phyloP scores from a whole-genome alignment of 2,329 filamentous ascomycete genomes.

The Nectriaceae sp. region DNA sequence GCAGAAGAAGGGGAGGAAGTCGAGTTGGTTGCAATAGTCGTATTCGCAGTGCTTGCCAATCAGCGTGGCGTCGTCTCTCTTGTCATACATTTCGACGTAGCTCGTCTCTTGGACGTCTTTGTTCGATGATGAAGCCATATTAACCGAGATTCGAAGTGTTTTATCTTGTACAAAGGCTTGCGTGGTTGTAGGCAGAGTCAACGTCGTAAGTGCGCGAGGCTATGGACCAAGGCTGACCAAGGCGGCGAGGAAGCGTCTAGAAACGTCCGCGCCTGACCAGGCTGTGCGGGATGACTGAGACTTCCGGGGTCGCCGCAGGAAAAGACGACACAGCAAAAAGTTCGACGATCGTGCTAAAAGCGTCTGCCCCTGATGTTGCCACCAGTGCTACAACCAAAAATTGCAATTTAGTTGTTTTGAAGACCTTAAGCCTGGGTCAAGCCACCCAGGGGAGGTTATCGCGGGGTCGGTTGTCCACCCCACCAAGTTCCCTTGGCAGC shows the following conservation, averaged over 20 bases:
- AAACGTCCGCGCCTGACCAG: conserved; percentile 33
- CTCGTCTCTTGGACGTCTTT: conserved; percentile 48
- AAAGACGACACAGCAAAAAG: background rate
- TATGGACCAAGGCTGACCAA: conserved; percentile 24
- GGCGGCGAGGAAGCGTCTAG: conserved; percentile 36
- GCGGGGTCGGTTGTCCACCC: too few species aligned
- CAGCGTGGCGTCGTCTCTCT: conserved; percentile 69
- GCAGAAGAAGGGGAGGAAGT: conserved; percentile 94
- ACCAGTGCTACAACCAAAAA: too few species aligned
- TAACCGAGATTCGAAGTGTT: conserved; percentile 22
- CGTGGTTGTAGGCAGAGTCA: conserved; percentile 26
- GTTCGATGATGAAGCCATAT: conserved; percentile 56
- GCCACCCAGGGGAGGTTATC: too few species aligned
- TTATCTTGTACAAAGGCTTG: conserved; percentile 6
- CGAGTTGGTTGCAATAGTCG: conserved; percentile 88
- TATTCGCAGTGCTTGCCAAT: conserved; percentile 92
- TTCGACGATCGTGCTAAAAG: too few species aligned
- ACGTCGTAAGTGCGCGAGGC: conserved; percentile 27
- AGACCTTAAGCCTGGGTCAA: too few species aligned
- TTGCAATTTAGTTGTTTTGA: too few species aligned
- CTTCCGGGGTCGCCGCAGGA: conserved; percentile 6
- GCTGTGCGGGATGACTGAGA: conserved; percentile 21
- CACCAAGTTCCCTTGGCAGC: too few species aligned
- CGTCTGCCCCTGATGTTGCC: too few species aligned
- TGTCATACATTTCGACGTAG: conserved; percentile 73